Evolutionary conservation across 2,329 filamentous ascomycete genomes (phyloP), one percentile per base, ranked within the genome.

Genomic region (Ceratocystis colombiana): DNA sequence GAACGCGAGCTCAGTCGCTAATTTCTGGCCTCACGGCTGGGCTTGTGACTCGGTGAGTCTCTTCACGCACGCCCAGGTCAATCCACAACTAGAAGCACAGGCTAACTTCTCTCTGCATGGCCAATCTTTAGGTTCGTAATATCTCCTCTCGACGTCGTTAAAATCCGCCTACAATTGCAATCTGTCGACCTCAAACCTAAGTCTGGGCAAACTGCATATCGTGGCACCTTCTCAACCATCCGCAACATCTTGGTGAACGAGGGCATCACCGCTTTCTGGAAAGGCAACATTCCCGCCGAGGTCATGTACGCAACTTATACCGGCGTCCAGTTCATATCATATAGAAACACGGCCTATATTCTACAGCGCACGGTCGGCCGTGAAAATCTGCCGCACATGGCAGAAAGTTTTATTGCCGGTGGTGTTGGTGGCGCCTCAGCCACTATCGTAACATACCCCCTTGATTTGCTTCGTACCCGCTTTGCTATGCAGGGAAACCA

Each of bases 241-340:
- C 82, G 82, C 67, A 83, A 87, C 68, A 97, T 97, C 72, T 75
- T 93, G 64, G 79, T 78, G 33, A 80, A 91, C 72, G 94, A 99
- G 75, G 94, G 94, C 53, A 73, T 97, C 70, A 87, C 88, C 64
- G 88, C 85, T 37, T 82, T 99, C 70, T 99, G 94, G 94, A 97
- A 97, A 80, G 94, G 94, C 74, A 99, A 99, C 74, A 85, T 99
- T 68, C 92, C 94, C 48, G 94, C 94, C 64, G 94, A 97, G 80
- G 78, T 94, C 69, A 86, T 99, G 78, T 99, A 99, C 78, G 82
- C 99, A 70, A 87, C 86, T 75, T 99, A 97, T 77, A 88, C 90
- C 69, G 88, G 88, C 69, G 80, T 89, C 44, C 94, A 99, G 76
- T 99, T 99, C 80, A 87, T 89, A 37, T 81, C 89, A 33, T 99